These are phyloP conservation scores for Aspergillus ibericus DNA, from an alignment of 2,329 filamentous ascomycete species.

Conservation along the genomic window DNA sequence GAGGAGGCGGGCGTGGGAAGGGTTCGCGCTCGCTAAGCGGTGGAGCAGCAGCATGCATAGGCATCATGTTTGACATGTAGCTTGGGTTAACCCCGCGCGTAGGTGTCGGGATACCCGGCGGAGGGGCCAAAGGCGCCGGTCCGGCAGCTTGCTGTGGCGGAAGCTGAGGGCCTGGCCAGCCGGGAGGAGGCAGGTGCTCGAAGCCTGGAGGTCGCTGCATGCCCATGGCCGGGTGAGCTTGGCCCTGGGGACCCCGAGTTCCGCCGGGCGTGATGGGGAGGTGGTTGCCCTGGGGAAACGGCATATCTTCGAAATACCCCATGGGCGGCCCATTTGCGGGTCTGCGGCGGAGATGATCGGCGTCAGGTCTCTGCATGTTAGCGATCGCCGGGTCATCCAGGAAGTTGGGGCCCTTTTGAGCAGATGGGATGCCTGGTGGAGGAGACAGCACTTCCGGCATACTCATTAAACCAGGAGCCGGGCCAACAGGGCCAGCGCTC, in stretches of 20 bases:
- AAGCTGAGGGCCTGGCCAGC: constrained; percentile 39
- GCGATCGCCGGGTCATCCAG: constrained; percentile 47
- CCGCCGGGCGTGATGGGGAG: constrained; percentile 37
- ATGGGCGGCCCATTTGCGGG: constrained; percentile 39
- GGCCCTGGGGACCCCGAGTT: constrained; percentile 33
- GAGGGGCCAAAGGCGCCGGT: constrained; percentile 36
- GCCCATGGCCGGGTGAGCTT: constrained; percentile 37
- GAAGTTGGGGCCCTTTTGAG: constrained; percentile 39
- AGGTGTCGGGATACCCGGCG: constrained; percentile 41
- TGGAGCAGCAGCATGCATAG: constrained; percentile 35
- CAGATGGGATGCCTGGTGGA: constrained; percentile 34
- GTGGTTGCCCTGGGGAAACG: constrained; percentile 37
- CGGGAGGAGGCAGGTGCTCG: constrained; percentile 43
- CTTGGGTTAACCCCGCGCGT: constrained; percentile 40
- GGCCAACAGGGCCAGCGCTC: constrained; percentile 30
- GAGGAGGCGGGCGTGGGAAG: constrained; percentile 42
- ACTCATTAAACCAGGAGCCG: constrained; percentile 35
- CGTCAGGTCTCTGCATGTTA: constrained; percentile 42
- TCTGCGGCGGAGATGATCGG: constrained; percentile 39
- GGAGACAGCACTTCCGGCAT: constrained; percentile 39
- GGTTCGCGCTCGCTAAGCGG: constrained; percentile 38
- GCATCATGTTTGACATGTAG: constrained; percentile 38
- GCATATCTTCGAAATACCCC: constrained; percentile 44
- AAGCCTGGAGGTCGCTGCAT: constrained; percentile 48
- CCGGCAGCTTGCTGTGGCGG: constrained; percentile 37